Conservation (phyloP, 2,329 filamentous ascomycete genomes). For the Fonsecaea erecta region DNA sequence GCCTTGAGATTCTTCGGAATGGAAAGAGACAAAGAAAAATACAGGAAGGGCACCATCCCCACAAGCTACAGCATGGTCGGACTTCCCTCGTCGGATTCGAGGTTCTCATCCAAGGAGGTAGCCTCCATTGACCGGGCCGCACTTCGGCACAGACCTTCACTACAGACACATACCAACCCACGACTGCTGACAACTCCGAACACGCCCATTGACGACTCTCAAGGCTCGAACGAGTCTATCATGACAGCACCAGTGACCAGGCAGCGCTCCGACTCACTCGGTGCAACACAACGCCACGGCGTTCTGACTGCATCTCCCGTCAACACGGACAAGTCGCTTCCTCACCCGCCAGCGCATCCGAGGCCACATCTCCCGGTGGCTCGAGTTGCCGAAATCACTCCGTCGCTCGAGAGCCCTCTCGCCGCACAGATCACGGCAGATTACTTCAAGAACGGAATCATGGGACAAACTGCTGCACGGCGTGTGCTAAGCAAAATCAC, state of each 20-base stretch:
- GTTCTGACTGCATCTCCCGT: constrained; percentile 1
- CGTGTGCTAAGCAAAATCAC: constrained; percentile 33
- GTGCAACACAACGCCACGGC: constrained; percentile 17
- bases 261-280: constrained; percentile 26
- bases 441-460: constrained; percentile 28
- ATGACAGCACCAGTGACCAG: constrained; percentile 1
- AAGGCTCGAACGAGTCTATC: constrained; percentile 5
- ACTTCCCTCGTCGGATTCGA: constrained; percentile 19
- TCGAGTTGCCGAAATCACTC: constrained; percentile 19
- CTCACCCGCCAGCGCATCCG: constrained; percentile 16
- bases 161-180: constrained; percentile 12
- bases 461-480: constrained; percentile 28
- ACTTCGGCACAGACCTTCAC: constrained; percentile 9
- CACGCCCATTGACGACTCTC: constrained; percentile 12
- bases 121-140: constrained; percentile 12
- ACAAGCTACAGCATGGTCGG: constrained; percentile 28
- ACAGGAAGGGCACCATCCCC: constrained; percentile 15
- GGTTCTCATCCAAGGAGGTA: constrained; percentile 28
- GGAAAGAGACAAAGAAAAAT: constrained; percentile 29
- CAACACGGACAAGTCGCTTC: constrained; percentile 27
- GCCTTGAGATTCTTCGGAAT: constrained; percentile 32
- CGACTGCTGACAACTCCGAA: constrained; percentile 14
- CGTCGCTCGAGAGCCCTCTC: constrained; percentile 23
- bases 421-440: constrained; percentile 27
- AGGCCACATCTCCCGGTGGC: constrained; percentile 10